phyloP scores from a whole-genome alignment of 257 asterid species.

The Fraxinus quadrangulata region DNA sequence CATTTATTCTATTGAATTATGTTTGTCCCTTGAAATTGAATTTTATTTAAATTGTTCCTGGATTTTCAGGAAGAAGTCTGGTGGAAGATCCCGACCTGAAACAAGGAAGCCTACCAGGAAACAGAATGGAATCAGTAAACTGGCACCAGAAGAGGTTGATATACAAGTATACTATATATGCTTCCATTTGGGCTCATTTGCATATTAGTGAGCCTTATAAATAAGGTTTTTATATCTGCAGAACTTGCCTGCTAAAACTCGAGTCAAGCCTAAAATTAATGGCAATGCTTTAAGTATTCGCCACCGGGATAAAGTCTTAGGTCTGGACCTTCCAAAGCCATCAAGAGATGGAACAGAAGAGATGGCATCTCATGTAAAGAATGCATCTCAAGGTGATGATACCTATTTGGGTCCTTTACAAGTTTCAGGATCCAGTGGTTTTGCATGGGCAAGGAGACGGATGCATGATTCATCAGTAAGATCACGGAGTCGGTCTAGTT shows the following conservation, averaged over 20 bases:
- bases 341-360: conserved; percentile 42
- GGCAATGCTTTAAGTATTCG: conserved; percentile 31
- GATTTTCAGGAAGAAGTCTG: conserved; percentile 54
- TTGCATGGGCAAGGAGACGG: conserved; percentile 90
- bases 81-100: conserved; percentile 77
- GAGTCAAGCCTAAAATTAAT: conserved; percentile 41
- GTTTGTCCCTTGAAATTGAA: conserved; percentile 4
- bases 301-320: conserved; percentile 42
- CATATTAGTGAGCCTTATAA: background rate
- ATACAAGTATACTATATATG: background rate
- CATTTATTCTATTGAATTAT: conserved; percentile 4
- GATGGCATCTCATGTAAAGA: conserved; percentile 65
- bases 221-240: conserved; percentile 33
- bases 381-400: conserved; percentile 87
- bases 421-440: conserved; percentile 90
- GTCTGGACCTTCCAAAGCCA: conserved; percentile 52
- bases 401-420: conserved; percentile 79
- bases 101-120: conserved; percentile 66
- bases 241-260: conserved; percentile 61
- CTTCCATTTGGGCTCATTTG: background rate
- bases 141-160: conserved; percentile 77
- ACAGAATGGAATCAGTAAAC: conserved; percentile 62
- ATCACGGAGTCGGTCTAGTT: conserved; percentile 78
- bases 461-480: conserved; percentile 62
- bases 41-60: conserved; percentile 4